Evolutionary conservation across 1,284 basidiomycete species (phyloP).

Genomic region (Tilletia horrida): DNA sequence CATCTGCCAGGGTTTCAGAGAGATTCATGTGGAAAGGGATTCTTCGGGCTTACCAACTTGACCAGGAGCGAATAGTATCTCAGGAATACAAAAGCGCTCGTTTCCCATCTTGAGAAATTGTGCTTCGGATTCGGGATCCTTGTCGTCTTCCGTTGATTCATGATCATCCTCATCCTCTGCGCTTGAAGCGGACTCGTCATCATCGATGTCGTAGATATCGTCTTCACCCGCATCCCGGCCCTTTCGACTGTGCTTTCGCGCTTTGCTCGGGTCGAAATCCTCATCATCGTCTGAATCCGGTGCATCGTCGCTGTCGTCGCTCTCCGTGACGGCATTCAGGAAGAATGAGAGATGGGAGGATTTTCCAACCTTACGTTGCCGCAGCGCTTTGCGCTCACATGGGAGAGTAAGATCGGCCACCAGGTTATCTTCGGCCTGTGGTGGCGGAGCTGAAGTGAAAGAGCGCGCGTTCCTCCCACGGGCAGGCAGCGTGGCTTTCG

Average conservation of each 20-base stretch:
- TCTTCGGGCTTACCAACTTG: conserved; percentile 68
- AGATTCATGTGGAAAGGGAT: not conserved
- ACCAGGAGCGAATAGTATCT: conserved; percentile 80
- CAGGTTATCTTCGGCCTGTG: not conserved
- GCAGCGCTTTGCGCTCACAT: not conserved
- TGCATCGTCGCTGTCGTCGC: conserved; percentile 20
- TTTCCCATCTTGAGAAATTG: conserved; percentile 82
- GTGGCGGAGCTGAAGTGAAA: no score
- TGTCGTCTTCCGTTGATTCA: conserved; percentile 9
- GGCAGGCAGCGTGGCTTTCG: no score
- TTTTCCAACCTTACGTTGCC: not conserved
- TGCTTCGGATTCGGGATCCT: not conserved
- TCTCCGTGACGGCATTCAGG: not conserved
- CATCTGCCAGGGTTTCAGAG: not conserved
- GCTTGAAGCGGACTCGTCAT: not conserved
- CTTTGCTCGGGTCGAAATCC: not conserved
- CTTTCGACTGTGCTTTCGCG: not conserved
- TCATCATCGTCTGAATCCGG: conserved; percentile 9
- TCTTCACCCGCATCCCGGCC: conserved; percentile 11
- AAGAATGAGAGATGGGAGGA: no score
- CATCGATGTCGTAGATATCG: not conserved
- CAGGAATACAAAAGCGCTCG: conserved; percentile 83
- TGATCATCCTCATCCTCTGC: conserved; percentile 5
- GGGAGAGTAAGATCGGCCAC: not conserved
- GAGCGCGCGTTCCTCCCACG: no score